Percentiles rank a stretch among this genome's conserved stretches.
phyloP scores from a whole-genome alignment of 2,329 filamentous ascomycete genomes.

The Zymoseptoria passerinii region DNA sequence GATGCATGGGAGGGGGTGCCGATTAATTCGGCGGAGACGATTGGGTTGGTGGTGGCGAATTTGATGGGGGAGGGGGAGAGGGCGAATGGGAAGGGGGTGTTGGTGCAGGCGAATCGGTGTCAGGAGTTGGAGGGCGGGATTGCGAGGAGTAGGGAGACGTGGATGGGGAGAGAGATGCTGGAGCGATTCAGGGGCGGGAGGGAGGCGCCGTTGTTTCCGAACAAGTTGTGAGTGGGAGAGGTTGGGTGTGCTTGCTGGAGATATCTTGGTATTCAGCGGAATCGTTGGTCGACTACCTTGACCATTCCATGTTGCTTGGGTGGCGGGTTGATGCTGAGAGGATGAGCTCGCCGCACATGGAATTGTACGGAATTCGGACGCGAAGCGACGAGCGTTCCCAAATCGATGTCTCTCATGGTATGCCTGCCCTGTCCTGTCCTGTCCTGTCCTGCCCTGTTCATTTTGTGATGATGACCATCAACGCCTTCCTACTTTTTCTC shows the following conservation, averaged over 20 bases:
- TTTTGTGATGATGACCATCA: background rate
- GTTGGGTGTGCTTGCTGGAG: background rate
- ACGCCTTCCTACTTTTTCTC: too few relatives aligned
- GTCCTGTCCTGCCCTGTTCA: too few relatives aligned
- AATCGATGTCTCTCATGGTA: too few relatives aligned
- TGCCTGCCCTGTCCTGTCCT: too few relatives aligned
- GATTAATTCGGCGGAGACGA: constrained; percentile 39
- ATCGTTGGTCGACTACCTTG: too few relatives aligned
- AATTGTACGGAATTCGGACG: too few relatives aligned
- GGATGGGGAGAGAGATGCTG: constrained; percentile 47
- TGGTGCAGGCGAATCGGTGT: constrained; percentile 34
- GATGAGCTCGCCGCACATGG: too few relatives aligned
- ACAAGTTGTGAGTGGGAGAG: constrained; percentile 19
- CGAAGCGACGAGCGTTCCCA: too few relatives aligned
- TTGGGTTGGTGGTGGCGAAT: constrained; percentile 39
- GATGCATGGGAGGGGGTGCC: constrained; percentile 40
- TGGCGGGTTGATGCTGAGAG: too few relatives aligned
- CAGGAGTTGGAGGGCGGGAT: constrained; percentile 41
- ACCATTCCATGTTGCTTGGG: too few relatives aligned
- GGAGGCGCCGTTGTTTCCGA: constrained; percentile 26
- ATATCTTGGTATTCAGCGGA: too few relatives aligned
- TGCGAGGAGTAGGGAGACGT: constrained; percentile 37
- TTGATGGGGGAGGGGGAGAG: constrained; percentile 37
- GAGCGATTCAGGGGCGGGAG: constrained; percentile 41
- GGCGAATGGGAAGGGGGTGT: constrained; percentile 39